A percentile compares a stretch with the other conserved stretches of the same genome.
Evolutionary conservation across 2,329 filamentous ascomycete species (phyloP).

Genomic region (Ceratocystis huliohia): DNA sequence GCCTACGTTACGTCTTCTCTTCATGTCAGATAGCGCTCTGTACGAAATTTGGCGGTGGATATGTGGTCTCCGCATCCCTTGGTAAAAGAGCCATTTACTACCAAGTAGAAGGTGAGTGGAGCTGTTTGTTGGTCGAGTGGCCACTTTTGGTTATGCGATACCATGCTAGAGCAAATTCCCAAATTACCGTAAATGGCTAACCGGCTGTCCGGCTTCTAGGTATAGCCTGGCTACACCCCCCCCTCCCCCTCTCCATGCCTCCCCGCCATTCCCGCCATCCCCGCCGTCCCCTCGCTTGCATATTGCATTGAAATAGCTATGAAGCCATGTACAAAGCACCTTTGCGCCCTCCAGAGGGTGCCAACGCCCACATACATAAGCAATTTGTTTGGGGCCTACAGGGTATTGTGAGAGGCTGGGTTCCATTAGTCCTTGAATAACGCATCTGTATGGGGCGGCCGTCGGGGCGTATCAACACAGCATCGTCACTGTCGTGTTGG

Average conservation of each 20-base stretch:
- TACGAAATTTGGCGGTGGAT: too few relatives aligned
- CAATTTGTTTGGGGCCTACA: not conserved
- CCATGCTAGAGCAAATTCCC: not conserved
- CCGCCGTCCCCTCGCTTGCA: not conserved
- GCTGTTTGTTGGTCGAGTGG: not conserved
- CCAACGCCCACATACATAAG: not conserved
- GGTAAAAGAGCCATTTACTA: too few relatives aligned
- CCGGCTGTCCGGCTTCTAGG: not conserved
- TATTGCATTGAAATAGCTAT: not conserved
- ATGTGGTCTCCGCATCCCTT: too few relatives aligned
- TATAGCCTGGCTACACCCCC: not conserved
- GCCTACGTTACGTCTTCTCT: not conserved
- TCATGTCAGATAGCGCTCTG: too few relatives aligned
- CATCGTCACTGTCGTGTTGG: not conserved
- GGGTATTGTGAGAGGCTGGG: not conserved
- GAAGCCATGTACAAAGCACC: not conserved
- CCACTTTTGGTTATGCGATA: not conserved
- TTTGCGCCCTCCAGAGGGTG: not conserved
- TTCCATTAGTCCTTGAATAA: not conserved
- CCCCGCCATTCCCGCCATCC: not conserved
- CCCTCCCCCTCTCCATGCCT: not conserved
- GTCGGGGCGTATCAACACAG: not conserved
- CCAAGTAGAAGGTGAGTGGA: not conserved
- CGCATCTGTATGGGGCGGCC: not conserved
- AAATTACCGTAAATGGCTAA: not conserved